phyloP scores from a whole-genome alignment of 106 monocot species.

The Chionographis japonica region DNA sequence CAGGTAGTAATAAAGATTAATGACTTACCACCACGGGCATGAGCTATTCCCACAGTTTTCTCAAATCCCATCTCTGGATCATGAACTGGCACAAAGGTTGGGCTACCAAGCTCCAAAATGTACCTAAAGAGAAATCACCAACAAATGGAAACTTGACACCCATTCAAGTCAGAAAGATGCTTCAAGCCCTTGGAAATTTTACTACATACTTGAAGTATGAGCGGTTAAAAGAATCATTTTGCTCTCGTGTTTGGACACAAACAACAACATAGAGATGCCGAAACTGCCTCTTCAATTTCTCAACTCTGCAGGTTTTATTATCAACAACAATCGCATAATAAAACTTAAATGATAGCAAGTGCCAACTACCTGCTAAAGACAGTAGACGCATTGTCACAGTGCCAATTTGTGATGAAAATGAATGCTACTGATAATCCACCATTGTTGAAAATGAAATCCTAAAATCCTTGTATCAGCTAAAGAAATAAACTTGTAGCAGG shows the following conservation, averaged over 20 bases:
- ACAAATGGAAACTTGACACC: not conserved
- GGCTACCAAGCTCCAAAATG: conserved; percentile 42
- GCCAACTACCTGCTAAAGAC: conserved; percentile 61
- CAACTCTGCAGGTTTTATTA: conserved; percentile 39
- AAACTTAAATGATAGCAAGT: not conserved
- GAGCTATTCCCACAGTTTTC: conserved; percentile 76
- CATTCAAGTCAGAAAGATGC: not conserved
- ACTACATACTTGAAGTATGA: conserved; percentile 66
- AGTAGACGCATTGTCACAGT: conserved; percentile 26
- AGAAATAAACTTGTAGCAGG: not conserved
- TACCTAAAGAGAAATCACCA: conserved; percentile 20
- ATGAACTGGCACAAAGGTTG: conserved; percentile 63
- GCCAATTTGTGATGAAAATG: conserved; percentile 74
- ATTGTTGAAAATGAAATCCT: conserved; percentile 99
- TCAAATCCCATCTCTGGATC: conserved; percentile 82
- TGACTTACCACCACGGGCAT: conserved; percentile 56
- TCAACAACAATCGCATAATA: not conserved
- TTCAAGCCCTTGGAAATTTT: not conserved
- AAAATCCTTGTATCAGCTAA: conserved; percentile 4
- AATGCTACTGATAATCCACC: conserved; percentile 89
- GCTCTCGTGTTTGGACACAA: conserved; percentile 68
- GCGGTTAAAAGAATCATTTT: conserved; percentile 78
- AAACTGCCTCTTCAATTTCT: conserved; percentile 74
- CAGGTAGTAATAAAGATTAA: not conserved
- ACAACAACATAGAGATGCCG: conserved; percentile 78